These are phyloP conservation scores for Aspergillus sparsus DNA, from an alignment of 495 filamentous ascomycete genomes.

Conservation along the genomic window DNA sequence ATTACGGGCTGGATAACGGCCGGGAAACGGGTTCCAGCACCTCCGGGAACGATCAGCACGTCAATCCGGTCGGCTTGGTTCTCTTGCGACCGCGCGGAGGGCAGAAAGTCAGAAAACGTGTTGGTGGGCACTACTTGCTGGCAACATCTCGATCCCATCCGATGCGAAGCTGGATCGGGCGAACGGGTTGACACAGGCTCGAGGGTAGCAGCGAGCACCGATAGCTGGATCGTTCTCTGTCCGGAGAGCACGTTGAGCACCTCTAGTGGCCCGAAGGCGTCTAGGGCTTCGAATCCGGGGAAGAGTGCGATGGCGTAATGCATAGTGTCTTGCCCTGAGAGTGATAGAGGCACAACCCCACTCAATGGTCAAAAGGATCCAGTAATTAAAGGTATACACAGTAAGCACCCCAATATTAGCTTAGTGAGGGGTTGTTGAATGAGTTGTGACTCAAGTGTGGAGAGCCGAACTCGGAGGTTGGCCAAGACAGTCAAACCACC, in stretches of 20 bases:
- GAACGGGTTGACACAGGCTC: conserved; percentile 49
- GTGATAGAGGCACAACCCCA: no score
- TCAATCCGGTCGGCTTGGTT: conserved; percentile 34
- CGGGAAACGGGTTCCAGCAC: conserved; percentile 49
- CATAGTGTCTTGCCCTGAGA: neutral
- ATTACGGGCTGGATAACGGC: conserved; percentile 33
- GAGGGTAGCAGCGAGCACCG: conserved; percentile 54
- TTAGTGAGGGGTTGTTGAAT: no score
- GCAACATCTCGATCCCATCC: conserved; percentile 2
- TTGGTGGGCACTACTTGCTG: conserved; percentile 61
- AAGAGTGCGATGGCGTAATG: conserved; percentile 32
- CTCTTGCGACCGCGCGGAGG: conserved; percentile 10
- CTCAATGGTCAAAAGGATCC: no score
- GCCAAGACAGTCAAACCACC: no score
- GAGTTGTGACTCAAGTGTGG: no score
- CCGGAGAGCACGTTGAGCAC: conserved; percentile 56
- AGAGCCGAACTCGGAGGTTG: no score
- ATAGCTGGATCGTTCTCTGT: conserved; percentile 40
- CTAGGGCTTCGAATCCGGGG: conserved; percentile 44
- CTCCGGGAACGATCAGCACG: conserved; percentile 68
- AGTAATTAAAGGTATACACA: no score
- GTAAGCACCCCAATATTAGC: no score
- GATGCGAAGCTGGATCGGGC: conserved; percentile 25
- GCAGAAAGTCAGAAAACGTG: conserved; percentile 44
- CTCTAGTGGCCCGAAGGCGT: conserved; percentile 64